Evolutionary conservation across 2,329 filamentous ascomycete genomes (phyloP).

Genomic region (Colletotrichum sp.): DNA sequence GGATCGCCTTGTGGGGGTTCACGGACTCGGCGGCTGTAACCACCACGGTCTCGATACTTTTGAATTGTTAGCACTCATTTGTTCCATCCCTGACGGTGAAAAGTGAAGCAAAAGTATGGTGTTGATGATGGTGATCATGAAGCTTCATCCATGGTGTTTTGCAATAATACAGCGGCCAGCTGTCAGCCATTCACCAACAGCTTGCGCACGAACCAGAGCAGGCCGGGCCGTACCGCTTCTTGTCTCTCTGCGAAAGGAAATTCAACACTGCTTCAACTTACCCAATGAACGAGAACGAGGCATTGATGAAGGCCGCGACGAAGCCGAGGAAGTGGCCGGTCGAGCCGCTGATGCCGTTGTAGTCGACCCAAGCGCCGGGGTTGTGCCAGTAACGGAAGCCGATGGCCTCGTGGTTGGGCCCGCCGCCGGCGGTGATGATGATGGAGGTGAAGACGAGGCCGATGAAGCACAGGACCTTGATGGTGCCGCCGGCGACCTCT

Average conservation of each 20-base stretch:
- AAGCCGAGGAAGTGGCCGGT: conserved; percentile 58
- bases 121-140: rapidly evolving
- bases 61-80: background rate
- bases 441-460: conserved; percentile 55
- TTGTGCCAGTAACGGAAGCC: conserved; percentile 51
- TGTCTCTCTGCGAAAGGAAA: background rate
- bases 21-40: conserved; percentile 46
- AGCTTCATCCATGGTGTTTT: background rate
- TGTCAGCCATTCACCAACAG: background rate
- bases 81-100: background rate
- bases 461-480: conserved; percentile 54
- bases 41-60: conserved; percentile 41
- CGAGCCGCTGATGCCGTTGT: conserved; percentile 52
- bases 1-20: conserved; percentile 46
- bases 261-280: background rate
- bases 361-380: conserved; percentile 50
- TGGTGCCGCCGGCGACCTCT: conserved; percentile 45
- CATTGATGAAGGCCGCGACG: conserved; percentile 62
- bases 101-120: background rate
- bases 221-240: no score
- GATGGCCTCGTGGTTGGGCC: conserved; percentile 46
- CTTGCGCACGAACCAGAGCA: background rate
- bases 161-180: background rate
- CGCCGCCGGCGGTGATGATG: conserved; percentile 51
- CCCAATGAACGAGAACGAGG: conserved; percentile 25